Conservation (phyloP, 192 early-diverging fungal species). For the Polychytrium aggregatum region DNA sequence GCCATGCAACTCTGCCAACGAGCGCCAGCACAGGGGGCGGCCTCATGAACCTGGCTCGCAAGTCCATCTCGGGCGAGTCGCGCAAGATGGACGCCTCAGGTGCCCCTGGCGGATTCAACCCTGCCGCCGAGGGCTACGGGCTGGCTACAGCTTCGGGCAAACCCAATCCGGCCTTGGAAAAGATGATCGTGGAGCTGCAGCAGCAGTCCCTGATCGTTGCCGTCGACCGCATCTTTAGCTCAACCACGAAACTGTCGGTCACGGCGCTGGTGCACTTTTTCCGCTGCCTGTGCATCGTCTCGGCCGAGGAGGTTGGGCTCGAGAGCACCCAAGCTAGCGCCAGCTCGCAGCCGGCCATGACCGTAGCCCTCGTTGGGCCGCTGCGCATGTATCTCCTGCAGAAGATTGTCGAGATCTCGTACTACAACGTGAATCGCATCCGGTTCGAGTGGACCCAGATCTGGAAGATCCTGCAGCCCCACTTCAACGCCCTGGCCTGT, state of each 20-base stretch:
- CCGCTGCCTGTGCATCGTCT: conserved; percentile 66
- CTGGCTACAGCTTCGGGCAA: no score
- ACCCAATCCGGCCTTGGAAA: conserved; percentile 23
- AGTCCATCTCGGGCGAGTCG: no score
- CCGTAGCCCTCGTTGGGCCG: conserved; percentile 5
- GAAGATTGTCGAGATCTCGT: conserved; percentile 89
- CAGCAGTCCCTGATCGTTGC: conserved; percentile 61
- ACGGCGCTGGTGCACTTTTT: conserved; percentile 84
- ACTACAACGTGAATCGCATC: conserved; percentile 96
- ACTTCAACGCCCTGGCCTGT: conserved; percentile 79
- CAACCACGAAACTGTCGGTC: conserved; percentile 65
- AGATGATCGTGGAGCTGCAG: conserved; percentile 34
- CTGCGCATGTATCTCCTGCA: conserved; percentile 86
- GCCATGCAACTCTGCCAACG: neutral
- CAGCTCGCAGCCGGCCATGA: conserved; percentile 3
- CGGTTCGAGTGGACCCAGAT: conserved; percentile 90
- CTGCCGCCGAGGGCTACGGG: no score
- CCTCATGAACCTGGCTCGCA: no score
- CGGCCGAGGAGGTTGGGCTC: conserved; percentile 73
- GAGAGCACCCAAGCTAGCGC: conserved; percentile 26
- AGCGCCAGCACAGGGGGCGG: neutral
- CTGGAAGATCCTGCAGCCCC: conserved; percentile 56
- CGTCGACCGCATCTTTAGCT: conserved; percentile 78
- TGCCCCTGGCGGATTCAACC: no score
- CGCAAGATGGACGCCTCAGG: no score